phyloP scores from a whole-genome alignment of 225 moss, liverwort and hornwort genomes.

The Takakia lepidozioides region DNA sequence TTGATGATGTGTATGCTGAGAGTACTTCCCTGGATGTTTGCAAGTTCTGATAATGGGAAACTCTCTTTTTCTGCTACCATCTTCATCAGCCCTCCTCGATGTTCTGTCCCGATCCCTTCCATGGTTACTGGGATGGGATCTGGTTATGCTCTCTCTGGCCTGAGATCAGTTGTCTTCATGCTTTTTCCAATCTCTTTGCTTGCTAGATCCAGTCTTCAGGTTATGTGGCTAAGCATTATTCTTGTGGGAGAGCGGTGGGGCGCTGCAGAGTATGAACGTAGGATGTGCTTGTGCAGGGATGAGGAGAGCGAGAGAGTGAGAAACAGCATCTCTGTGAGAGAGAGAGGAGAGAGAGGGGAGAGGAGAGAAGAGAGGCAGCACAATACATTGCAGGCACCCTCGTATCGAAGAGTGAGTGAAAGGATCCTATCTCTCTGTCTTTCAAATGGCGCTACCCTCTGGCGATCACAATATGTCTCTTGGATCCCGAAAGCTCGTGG shows the following conservation, averaged over 20 bases:
- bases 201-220: slow-evolving; percentile 37
- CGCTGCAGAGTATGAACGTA: slow-evolving; percentile 68
- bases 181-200: slow-evolving; percentile 21
- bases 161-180: too few species aligned
- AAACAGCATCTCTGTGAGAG: slow-evolving; percentile 60
- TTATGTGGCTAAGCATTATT: slow-evolving; percentile 47
- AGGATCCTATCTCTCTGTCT: slow-evolving; percentile 13
- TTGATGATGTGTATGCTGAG: too few species aligned
- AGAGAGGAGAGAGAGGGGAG: slow-evolving; percentile 81
- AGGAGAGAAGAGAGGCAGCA: slow-evolving; percentile 75
- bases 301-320: slow-evolving; percentile 81
- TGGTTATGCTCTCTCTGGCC: too few species aligned
- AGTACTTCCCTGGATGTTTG: too few species aligned
- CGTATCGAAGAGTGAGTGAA: slow-evolving; percentile 36
- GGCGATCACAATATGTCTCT: slow-evolving; percentile 57
- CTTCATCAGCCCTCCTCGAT: too few species aligned
- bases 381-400: slow-evolving; percentile 68
- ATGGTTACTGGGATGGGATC: too few species aligned
- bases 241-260: slow-evolving; percentile 59
- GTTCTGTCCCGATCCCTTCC: too few species aligned
- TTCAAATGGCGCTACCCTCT: slow-evolving; percentile 49
- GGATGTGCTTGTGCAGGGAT: slow-evolving; percentile 81
- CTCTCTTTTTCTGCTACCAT: too few species aligned
- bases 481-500: slow-evolving; percentile 69
- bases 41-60: too few species aligned